Evolutionary conservation across 768 basidiomycete species (phyloP).

Genomic region (Pilatotrama ljubarskyi): DNA sequence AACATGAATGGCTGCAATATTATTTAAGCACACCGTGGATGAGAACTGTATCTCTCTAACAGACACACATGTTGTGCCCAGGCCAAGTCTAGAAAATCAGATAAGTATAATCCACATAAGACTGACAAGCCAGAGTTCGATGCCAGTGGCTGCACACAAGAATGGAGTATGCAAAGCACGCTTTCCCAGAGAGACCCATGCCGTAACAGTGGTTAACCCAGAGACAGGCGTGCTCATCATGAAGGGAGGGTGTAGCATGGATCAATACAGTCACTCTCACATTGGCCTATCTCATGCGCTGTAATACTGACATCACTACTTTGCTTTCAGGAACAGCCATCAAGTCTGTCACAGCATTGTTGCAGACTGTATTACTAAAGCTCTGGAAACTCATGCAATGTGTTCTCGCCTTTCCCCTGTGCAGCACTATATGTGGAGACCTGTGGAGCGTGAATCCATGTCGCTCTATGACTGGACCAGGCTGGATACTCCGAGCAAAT

Average conservation of each 20-base stretch:
- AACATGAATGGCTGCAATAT: too few relatives aligned
- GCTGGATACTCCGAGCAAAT: too few relatives aligned
- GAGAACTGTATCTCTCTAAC: too few relatives aligned
- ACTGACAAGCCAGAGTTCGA: too few relatives aligned
- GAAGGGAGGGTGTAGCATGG: conserved; percentile 2
- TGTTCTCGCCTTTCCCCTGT: conserved; percentile 12
- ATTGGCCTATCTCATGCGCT: neutral
- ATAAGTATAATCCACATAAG: too few relatives aligned
- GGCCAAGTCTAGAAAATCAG: too few relatives aligned
- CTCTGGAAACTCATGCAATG: neutral
- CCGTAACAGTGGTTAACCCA: neutral
- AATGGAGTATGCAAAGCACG: neutral
- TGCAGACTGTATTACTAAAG: conserved; percentile 1
- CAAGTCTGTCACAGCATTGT: neutral
- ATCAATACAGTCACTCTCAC: neutral
- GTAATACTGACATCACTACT: neutral
- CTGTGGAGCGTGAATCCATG: neutral
- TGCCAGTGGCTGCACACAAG: neutral
- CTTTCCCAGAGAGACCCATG: neutral
- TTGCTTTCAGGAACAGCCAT: conserved; percentile 1
- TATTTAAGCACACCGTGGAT: too few relatives aligned
- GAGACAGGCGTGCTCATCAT: neutral
- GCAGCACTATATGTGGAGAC: conserved; percentile 10
- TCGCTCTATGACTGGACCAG: neutral
- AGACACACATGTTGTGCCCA: too few relatives aligned